Percentiles rank a stretch among this genome's conserved stretches.
These are phyloP conservation scores for Termitomyces sp. DNA, from an alignment of 768 basidiomycete genomes.

Conservation along the genomic window DNA sequence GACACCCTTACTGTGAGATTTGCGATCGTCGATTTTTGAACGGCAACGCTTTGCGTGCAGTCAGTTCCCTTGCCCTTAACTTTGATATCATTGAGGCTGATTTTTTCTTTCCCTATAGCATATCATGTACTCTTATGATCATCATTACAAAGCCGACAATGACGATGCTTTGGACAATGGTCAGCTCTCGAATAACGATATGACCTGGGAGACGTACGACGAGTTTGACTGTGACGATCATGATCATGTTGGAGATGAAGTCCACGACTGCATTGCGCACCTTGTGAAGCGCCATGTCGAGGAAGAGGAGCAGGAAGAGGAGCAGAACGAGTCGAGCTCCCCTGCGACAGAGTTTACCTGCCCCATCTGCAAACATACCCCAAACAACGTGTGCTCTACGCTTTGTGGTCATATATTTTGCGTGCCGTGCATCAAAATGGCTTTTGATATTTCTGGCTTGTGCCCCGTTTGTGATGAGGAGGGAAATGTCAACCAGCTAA, in stretches of 20 bases:
- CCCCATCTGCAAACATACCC: constrained; percentile 1
- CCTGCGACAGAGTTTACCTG: constrained; percentile 4
- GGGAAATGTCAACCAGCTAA: constrained; percentile 3
- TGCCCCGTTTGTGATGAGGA: constrained; percentile 11
- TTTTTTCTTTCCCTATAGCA: not conserved
- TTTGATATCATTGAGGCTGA: not conserved
- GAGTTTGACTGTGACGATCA: constrained; percentile 2
- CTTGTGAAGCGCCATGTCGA: not conserved
- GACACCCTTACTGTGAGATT: not conserved
- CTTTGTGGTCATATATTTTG: constrained; percentile 11
- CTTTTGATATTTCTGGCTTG: constrained; percentile 3
- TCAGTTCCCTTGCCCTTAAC: not conserved
- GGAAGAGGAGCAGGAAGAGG: not conserved
- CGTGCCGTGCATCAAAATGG: constrained; percentile 7
- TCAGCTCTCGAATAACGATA: not conserved
- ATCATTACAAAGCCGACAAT: not conserved
- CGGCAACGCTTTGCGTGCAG: constrained; percentile 3
- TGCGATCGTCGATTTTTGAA: constrained; percentile 4
- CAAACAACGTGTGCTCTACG: constrained; percentile 4
- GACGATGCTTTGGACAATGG: not conserved
- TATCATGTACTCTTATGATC: not conserved
- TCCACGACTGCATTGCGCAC: constrained; percentile 1
- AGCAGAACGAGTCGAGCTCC: constrained; percentile 2
- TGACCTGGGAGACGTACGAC: not conserved
- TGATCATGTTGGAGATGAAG: not conserved